Base-by-base conservation (phyloP, 2,329 filamentous ascomycete species). In the Pseudogymnoascus sp. region DNA sequence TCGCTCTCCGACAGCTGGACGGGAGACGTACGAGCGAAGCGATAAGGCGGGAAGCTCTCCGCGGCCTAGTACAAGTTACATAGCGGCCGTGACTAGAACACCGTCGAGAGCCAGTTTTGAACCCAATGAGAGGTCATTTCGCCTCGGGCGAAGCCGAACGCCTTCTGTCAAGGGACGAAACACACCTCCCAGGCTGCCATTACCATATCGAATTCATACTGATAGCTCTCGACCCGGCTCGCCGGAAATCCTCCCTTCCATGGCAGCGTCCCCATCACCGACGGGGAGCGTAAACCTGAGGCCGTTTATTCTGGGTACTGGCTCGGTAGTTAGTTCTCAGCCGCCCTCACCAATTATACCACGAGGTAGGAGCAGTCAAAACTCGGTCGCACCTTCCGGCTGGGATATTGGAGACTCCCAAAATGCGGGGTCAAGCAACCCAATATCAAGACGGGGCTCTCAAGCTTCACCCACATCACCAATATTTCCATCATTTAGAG, bases 401-500 rank as follows among this genome's bases (percentile, higher is more conserved):
- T 56, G 8, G 26, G 50, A 56, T 56, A 35, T 56, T 35, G 29
- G 29, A 21, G 29, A 56, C 29, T 56, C 16, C 50, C 50, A 56
- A 33, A 56, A 21, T 10, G 50, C 11, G 50, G 29, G 50, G 26
- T 19, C 50, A 19, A 29, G 16, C 29, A 56, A 56, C 50, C 50
- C 50, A 33, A 19, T 21, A 21, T 14, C 26, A 33, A 19, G 29
- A 14, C 29, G 29, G 6, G 29, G 13, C 13, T 56, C 50, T 56
- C 50, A 56, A 33, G 31, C 50, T 21, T 56, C 50, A 21, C 29
- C 50, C n/a, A 56, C 50, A 33, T 56, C 50, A 56, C 50, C 50
- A 33, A 56, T 56, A 56, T 56, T 56, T 21, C 50, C 50, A 1
- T 56, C 50, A 35, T 56, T 56, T 5, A 56, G 50, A 56, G 29